Evolutionary conservation across 1,284 basidiomycete genomes (phyloP), one percentile per base, ranked within the genome.

Genomic region (Anthracocystis walkeri): DNA sequence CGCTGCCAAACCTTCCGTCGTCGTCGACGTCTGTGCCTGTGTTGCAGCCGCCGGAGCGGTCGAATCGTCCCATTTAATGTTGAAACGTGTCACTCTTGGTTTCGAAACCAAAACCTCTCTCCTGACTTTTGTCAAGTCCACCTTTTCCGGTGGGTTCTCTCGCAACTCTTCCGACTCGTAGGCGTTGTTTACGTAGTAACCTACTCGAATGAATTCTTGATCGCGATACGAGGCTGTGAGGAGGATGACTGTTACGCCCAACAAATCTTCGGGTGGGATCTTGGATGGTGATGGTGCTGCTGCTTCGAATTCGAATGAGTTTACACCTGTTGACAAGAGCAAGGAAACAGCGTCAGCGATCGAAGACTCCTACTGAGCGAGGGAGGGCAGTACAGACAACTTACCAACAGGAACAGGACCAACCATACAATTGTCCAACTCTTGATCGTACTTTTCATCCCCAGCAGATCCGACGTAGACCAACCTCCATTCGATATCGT

Each of bases 131-230:
- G 75, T 71, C 33, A 84, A 53, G 61, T 84, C 78, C 40, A 83
- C 67, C 33, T 78, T 61, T n/a, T 81, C 82, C 3, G 82, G 82
- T 5, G 82, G 81, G 50, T 84, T 82, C 59, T 84, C 82, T 11
- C 75, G 56, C 55, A 80, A 40, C 86, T 93, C 93, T 71, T 95
- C 93, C 75, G 92, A 92, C 85, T 97, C 95, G 85, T 98, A 98
- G 85, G 97, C 95, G 52, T 95, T 98, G 85, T 98, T 97, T 86
- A 99, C 97, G 86, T 99, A 99, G 87, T 99, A 99, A 6, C 97
- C 96, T 21, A 99, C 95, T 44, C 96, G 90, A 41, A 99, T 96
- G 86, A 99, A 99, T 86, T 99, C 96, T 82, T 97, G 94, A 58
- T 96, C 95, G 35, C 85, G 79, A 86, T 96, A 92, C 58, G 92